Base-by-base conservation (phyloP, 2,329 filamentous ascomycete genomes). In the Coniochaeta pulveracea region DNA sequence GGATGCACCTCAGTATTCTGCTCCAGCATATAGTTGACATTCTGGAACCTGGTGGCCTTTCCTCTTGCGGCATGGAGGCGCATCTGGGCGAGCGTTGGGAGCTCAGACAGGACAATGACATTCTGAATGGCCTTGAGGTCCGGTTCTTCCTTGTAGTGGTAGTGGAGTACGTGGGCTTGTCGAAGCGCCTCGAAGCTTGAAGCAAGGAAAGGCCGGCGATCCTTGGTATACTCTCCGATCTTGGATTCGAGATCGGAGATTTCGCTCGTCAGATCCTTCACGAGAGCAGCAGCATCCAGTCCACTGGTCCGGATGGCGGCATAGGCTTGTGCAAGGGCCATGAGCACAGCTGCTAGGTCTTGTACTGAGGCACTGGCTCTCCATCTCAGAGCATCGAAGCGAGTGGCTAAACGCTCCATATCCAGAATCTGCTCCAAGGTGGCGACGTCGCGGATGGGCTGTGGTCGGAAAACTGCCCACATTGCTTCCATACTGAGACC, bases 401-500 rank as follows among this genome's bases (percentile, higher is more conserved):
- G 62, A 2, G 51, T 51, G 2, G 72, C 74, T 4, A 82, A 58
- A 9, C 57, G 56, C 41, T 76, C 67, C 44, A 81, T 58, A 23
- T 66, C 58, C 10, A 60, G 39, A 6, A 69, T 57, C 22, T 61
- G 63, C 18, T 61, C 52, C 26, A 76, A 54, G 0, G 62, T 57
- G 4, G 49, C 45, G 16, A 57, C 51, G 12, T 64, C 62, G 2
- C 63, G 55, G 15, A 77, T 61, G 4, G 74, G 66, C 9, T 60
- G 52, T 1, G 86, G 84, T 34, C 81, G 72, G 47, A 93, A 72
- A 2, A 63, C 48, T 26, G 72, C 70, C 89, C 88, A 93, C 5
- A 93, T 64, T 7, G 61, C 53, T 48, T 91, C 82, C 82, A 93
- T 91, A 43, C 75, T 79, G 10, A 86, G 60, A 1, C 85, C 86